Base-by-base conservation (phyloP, 495 filamentous ascomycete species). In the Halenospora varia region DNA sequence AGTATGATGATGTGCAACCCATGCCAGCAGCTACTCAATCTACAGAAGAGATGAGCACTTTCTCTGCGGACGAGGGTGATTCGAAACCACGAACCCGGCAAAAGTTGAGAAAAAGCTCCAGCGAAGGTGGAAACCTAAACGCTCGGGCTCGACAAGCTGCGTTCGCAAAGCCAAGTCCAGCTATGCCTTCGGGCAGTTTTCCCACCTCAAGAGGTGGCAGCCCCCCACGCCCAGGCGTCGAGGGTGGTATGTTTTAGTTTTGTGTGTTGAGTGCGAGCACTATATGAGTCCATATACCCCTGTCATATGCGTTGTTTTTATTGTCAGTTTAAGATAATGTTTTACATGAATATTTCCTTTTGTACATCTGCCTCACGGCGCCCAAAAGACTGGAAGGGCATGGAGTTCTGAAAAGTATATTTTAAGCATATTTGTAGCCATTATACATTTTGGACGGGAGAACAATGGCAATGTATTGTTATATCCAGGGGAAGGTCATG, bases 121-220 rank as follows among this genome's bases (percentile, higher is more conserved):
- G 65, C 25, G 65, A 68, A 59, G 65, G 65, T 22, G 65, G 62
- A 18, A 59, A 63, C 42, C 57, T 68, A 2, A 68, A 68, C 53
- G 55, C 62, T 25, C 35, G 55, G 55, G 65, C 65, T 13, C 50
- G 59, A 50, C 62, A 67, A 46, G 48, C 52, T 25, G 55, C 58
- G 1, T 20, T 41, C 23, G 55, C 62, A 8, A 19, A 29, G n/a
- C 62, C 65, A 35, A 68, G 62, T 45, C 65, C 65, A 20, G 62
- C 65, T n/a, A 47, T 68, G 48, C 65, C 65, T 9, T 45, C 24
- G 1, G 51, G 26, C 41, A 25, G 24, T 48, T 55, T 55, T 29
- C 40, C 55, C 17, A 17, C 25, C 1, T 40, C 50, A 8, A n/a
- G 56, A 35, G 42, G 47, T 18, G 41, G 18, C n/a, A 59, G 51